Conservation (phyloP, 805 yeast genomes). For the Candida boleticola region DNA sequence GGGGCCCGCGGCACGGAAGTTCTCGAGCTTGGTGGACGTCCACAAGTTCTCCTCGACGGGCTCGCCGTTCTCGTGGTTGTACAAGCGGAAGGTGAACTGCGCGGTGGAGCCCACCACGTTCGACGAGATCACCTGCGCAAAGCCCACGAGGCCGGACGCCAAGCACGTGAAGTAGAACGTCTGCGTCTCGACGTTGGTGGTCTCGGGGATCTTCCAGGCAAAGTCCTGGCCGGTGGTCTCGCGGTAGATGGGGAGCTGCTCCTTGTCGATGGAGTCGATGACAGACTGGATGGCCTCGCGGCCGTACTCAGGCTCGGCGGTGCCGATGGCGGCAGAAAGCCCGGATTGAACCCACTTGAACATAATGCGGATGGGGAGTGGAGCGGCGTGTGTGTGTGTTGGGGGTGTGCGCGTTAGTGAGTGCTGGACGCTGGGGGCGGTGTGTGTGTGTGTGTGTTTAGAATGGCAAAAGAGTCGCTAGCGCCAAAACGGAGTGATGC, state of each 20-base stretch:
- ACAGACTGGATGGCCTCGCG: conserved; percentile 88
- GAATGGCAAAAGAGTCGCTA: no score
- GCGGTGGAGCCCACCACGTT: conserved; percentile 89
- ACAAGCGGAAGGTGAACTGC: conserved; percentile 88
- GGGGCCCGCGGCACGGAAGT: conserved; percentile 69
- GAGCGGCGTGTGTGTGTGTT: neutral
- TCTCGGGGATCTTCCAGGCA: conserved; percentile 68
- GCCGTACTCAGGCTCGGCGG: conserved; percentile 97
- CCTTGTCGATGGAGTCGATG: conserved; percentile 47
- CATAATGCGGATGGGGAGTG: conserved; percentile 37
- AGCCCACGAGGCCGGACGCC: conserved; percentile 66
- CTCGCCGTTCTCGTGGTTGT: conserved; percentile 42
- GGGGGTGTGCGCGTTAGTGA: neutral
- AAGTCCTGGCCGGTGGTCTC: conserved; percentile 66
- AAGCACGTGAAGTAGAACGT: conserved; percentile 79
- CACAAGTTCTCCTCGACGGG: conserved; percentile 59
- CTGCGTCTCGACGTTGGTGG: conserved; percentile 93
- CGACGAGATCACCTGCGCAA: conserved; percentile 93
- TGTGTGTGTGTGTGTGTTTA: no score
- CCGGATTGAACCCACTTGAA: conserved; percentile 83
- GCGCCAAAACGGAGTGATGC: no score
- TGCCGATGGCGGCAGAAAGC: conserved; percentile 91
- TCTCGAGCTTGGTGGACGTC: conserved; percentile 89
- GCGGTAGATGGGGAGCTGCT: conserved; percentile 46
- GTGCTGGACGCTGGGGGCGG: neutral